phyloP scores from a whole-genome alignment of 164 flowering plant genomes.

The Nymphaea thermarum region DNA sequence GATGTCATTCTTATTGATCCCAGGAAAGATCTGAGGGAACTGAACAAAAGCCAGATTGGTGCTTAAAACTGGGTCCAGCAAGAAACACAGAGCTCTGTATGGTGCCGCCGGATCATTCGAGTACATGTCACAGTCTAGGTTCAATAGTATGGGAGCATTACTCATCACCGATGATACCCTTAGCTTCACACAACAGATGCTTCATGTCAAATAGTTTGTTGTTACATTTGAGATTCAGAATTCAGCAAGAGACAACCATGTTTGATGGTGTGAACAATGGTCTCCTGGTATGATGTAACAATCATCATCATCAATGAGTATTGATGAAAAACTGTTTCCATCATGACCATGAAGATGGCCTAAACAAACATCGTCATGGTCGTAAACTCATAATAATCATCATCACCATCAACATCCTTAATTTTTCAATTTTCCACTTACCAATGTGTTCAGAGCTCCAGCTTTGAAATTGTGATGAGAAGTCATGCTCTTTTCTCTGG shows the following conservation, averaged over 20 bases:
- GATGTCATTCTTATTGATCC: slow-evolving; percentile 34
- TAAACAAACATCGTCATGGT: not conserved
- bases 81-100: slow-evolving; percentile 38
- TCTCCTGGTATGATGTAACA: not conserved
- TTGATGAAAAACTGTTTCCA: not conserved
- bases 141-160: slow-evolving; percentile 48
- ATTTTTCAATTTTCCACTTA: slow-evolving; percentile 10
- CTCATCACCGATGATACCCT: slow-evolving; percentile 50
- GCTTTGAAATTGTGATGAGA: slow-evolving; percentile 68
- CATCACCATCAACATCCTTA: not conserved
- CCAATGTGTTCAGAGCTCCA: slow-evolving; percentile 84
- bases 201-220: too few relatives aligned
- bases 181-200: slow-evolving; percentile 19
- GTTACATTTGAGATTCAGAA: too few relatives aligned
- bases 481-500: slow-evolving; percentile 47
- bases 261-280: not conserved
- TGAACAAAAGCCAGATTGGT: slow-evolving; percentile 30
- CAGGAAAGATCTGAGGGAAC: slow-evolving; percentile 42
- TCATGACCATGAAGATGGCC: not conserved
- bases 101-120: slow-evolving; percentile 54
- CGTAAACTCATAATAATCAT: too few relatives aligned
- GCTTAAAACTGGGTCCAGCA: slow-evolving; percentile 17
- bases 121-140: slow-evolving; percentile 52
- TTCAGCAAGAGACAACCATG: too few relatives aligned
- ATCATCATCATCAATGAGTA: not conserved